Conservation (phyloP, 169 alveolate species). For the Cryptosporidium tyzzeri region DNA sequence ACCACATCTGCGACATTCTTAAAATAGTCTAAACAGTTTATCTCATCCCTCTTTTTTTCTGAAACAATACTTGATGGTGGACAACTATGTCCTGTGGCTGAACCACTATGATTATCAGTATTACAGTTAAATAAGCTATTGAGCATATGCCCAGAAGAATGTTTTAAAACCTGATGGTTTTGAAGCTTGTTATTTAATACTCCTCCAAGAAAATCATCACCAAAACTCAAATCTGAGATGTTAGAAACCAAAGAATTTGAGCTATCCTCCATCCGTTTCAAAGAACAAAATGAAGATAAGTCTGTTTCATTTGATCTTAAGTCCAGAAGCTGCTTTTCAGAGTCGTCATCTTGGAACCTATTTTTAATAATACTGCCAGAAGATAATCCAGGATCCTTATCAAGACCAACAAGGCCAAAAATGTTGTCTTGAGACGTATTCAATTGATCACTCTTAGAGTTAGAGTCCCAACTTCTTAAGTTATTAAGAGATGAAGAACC, state of each 20-base stretch:
- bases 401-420: conserved; percentile 13
- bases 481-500: background rate
- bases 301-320: conserved; percentile 15
- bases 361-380: background rate
- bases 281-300: conserved; percentile 13
- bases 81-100: background rate
- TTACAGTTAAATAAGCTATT: background rate
- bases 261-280: conserved; percentile 48
- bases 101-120: background rate
- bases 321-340: conserved; percentile 9
- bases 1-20: conserved; percentile 1
- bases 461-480: conserved; percentile 4
- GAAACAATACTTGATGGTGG: background rate
- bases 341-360: conserved; percentile 34
- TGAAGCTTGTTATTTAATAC: background rate
- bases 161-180: conserved; percentile 3
- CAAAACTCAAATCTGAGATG: conserved; percentile 41
- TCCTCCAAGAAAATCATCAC: conserved; percentile 30
- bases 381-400: background rate
- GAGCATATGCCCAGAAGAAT: background rate
- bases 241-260: conserved; percentile 62
- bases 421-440: background rate
- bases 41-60: background rate
- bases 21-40: background rate
- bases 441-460: background rate